Conservation (phyloP, 495 filamentous ascomycete species). For the Tuber microsphaerosporum region DNA sequence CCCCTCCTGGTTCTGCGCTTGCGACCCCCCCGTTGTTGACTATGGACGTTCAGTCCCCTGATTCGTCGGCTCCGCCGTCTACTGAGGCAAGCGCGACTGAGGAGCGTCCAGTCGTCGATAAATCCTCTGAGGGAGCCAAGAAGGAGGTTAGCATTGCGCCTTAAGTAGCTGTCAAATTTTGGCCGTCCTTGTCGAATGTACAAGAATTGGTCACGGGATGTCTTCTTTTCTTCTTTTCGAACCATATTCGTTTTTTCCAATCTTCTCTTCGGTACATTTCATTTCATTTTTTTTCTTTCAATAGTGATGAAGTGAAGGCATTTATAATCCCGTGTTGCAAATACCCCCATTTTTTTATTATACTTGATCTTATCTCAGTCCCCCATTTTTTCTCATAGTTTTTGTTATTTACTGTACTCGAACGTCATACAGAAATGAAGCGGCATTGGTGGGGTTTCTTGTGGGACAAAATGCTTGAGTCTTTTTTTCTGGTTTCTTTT, state of each 20-base stretch:
- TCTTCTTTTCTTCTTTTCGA: slow-evolving; percentile 12
- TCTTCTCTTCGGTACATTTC: slow-evolving; percentile 37
- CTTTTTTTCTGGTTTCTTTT: slow-evolving; percentile 22
- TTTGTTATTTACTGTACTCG: slow-evolving; percentile 30
- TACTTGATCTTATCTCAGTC: slow-evolving; percentile 10
- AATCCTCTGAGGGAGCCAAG: slow-evolving; percentile 16
- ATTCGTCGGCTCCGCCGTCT: slow-evolving; percentile 48
- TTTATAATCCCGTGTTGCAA: slow-evolving; percentile 39
- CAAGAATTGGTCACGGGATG: slow-evolving; percentile 15
- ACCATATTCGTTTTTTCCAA: slow-evolving; percentile 27
- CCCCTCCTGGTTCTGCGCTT: slow-evolving; percentile 43
- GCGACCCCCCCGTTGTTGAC: slow-evolving; percentile 48
- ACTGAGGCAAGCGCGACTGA: slow-evolving; percentile 44
- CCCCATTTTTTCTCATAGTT: slow-evolving; percentile 16
- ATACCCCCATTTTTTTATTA: slow-evolving; percentile 23
- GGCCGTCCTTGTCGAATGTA: not conserved
- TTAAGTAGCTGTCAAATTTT: slow-evolving; percentile 12
- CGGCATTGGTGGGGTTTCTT: slow-evolving; percentile 21
- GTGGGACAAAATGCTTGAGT: slow-evolving; percentile 33
- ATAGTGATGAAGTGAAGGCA: slow-evolving; percentile 30
- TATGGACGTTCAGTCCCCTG: slow-evolving; percentile 47
- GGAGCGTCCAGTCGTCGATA: slow-evolving; percentile 40
- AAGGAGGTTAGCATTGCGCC: slow-evolving; percentile 18
- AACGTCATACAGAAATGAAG: slow-evolving; percentile 33
- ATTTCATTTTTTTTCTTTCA: slow-evolving; percentile 24